Evolutionary conservation across 2,329 filamentous ascomycete species (phyloP), one percentile per base, ranked within the genome.

Genomic region (Phyllachora maydis): DNA sequence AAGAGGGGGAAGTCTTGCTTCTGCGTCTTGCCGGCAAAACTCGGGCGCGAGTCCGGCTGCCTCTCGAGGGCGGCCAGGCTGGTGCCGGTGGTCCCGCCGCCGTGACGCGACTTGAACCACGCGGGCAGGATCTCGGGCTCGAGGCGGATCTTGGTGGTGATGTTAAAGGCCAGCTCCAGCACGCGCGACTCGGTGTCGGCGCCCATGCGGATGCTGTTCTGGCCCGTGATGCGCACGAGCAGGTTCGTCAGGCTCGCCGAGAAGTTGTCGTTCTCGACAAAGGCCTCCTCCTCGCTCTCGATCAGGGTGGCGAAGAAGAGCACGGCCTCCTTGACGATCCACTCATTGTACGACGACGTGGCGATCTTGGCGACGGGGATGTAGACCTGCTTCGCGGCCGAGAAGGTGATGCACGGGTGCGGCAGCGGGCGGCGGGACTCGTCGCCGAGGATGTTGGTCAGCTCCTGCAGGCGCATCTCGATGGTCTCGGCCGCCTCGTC

Each of bases 241-340:
- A 98, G 65, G 35, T 81, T 79, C 40, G 91, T 88, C 40, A 98
- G 49, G 38, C 79, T 85, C 28, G 72, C 66, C 3, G 88, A 81
- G 43, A 98, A 98, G 26, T 67, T 61, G 16, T 73, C 65, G 39
- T 77, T 90, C 40, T 90, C 78, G 22, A 93, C 67, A 39, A 95
- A 90, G 17, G 82, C 81, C 42, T 93, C 88, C 49, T 93, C 83
- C 46, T 95, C 88, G 44, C 82, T 88, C 49, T 98, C 88, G 38
- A 95, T 78, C 32, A 98, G 61, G 10, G 81, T 82, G 27, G 79
- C 81, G 47, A 93, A 93, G 41, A 93, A 71, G 19, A 73, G 57
- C 18, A 92, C 75, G 14, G 78, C 76, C 40, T 85, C 77, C 33
- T 74, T 71, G 35, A 95, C 74, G 39, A 93, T 73, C 40, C 68